These are phyloP conservation scores for Collybiopsis luxurians DNA, from an alignment of 768 basidiomycete genomes.

Conservation along the genomic window DNA sequence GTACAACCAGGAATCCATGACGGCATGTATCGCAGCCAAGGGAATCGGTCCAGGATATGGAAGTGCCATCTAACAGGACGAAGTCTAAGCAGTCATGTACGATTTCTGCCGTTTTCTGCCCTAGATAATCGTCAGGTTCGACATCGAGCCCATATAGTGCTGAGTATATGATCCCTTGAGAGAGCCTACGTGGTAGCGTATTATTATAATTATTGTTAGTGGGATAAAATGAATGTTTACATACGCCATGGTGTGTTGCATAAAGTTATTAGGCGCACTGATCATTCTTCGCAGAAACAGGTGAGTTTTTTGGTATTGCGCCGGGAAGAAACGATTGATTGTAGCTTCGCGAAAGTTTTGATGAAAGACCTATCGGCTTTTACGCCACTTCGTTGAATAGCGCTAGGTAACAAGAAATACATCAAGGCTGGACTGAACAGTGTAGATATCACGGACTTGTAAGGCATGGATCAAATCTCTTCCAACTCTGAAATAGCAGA, in stretches of 20 bases:
- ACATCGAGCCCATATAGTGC: not conserved
- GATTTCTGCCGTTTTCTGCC: not conserved
- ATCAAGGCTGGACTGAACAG: too few species aligned
- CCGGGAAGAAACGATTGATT: not conserved
- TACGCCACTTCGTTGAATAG: not conserved
- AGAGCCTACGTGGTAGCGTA: not conserved
- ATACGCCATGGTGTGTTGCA: not conserved
- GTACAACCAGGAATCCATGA: conserved; percentile 2
- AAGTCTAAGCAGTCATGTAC: not conserved
- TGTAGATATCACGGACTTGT: too few species aligned
- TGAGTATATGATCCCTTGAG: not conserved
- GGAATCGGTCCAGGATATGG: not conserved
- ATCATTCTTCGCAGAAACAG: not conserved
- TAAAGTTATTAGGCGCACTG: not conserved
- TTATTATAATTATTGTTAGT: not conserved
- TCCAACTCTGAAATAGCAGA: not conserved
- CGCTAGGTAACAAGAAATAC: not conserved
- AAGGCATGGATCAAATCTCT: too few species aligned
- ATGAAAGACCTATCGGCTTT: not conserved
- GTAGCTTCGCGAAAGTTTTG: not conserved
- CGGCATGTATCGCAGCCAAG: not conserved
- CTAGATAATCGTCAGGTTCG: not conserved
- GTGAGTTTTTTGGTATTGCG: not conserved
- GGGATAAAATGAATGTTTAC: not conserved
- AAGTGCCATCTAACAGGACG: not conserved